Percentiles rank a stretch among this genome's conserved stretches.
Conservation (phyloP, 2,329 filamentous ascomycete species). For the Colletotrichum eremochloae region DNA sequence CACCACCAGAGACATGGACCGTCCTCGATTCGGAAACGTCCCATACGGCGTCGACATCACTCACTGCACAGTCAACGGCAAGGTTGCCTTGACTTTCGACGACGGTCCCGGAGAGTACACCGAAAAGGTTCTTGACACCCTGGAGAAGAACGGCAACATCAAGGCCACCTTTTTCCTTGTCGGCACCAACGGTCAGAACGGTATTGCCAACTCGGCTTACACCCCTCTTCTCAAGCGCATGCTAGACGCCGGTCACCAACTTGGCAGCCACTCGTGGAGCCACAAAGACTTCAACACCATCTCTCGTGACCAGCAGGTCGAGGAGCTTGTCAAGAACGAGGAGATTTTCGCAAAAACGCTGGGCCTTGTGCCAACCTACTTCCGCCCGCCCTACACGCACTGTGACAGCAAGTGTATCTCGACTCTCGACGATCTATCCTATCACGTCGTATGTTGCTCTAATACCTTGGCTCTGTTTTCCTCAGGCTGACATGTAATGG, state of each 20-base stretch:
- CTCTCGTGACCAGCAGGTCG: constrained; percentile 49
- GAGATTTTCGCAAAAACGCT: constrained; percentile 58
- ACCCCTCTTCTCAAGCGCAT: constrained; percentile 58
- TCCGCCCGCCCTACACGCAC: constrained; percentile 56
- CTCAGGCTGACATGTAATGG: not conserved
- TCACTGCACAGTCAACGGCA: constrained; percentile 49
- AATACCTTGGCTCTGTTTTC: not conserved
- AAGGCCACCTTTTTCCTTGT: constrained; percentile 56
- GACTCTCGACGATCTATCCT: constrained; percentile 49
- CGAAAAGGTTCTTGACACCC: constrained; percentile 50
- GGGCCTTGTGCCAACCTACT: constrained; percentile 62
- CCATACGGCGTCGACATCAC: constrained; percentile 52
- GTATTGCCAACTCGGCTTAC: constrained; percentile 53
- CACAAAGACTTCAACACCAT: constrained; percentile 58
- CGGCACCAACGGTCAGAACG: constrained; percentile 50
- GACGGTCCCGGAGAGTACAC: constrained; percentile 55
- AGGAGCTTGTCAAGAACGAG: constrained; percentile 61
- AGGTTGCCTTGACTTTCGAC: constrained; percentile 55
- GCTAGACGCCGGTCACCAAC: constrained; percentile 60
- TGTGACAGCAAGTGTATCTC: constrained; percentile 45
- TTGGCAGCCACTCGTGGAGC: constrained; percentile 63
- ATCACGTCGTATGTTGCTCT: constrained; percentile 49
- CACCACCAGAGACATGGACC: constrained; percentile 39
- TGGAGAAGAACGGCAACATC: constrained; percentile 49
- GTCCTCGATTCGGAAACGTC: constrained; percentile 49